These are phyloP conservation scores for Suhomyces atakaporum DNA, from an alignment of 1,139 yeast genomes.

Conservation along the genomic window DNA sequence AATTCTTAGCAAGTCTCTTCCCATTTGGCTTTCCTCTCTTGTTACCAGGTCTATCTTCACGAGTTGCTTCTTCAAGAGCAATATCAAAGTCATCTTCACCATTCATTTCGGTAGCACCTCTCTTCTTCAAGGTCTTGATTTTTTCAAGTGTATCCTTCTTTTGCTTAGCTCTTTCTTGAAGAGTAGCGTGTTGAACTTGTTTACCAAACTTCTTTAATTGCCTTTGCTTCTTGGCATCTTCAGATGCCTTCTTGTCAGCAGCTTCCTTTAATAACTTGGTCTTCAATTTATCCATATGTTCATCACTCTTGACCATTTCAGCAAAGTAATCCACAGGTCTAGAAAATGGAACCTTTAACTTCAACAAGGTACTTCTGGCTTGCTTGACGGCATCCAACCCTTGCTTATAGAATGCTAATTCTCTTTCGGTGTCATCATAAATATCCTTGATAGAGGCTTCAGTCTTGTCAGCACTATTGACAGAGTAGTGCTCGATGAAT, in stretches of 20 bases:
- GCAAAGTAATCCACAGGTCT: conserved; percentile 97
- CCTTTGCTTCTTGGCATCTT: conserved; percentile 93
- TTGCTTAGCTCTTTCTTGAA: conserved; percentile 92
- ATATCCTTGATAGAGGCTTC: conserved; percentile 78
- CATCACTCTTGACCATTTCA: conserved; percentile 97
- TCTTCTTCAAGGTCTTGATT: conserved; percentile 86
- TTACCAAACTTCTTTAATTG: conserved; percentile 95
- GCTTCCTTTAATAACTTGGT: conserved; percentile 81
- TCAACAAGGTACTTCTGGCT: conserved; percentile 66
- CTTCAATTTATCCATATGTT: conserved; percentile 95
- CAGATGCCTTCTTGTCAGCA: conserved; percentile 86
- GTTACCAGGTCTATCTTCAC: conserved; percentile 38
- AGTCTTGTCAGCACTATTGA: conserved; percentile 60
- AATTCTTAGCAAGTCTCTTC: conserved; percentile 66
- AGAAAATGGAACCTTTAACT: conserved; percentile 79
- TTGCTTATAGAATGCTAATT: conserved; percentile 71
- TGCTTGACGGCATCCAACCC: conserved; percentile 80
- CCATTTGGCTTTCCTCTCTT: conserved; percentile 59
- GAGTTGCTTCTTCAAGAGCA: conserved; percentile 89
- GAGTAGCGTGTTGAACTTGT: conserved; percentile 91
- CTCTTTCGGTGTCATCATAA: conserved; percentile 88
- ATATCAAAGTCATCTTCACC: conserved; percentile 63
- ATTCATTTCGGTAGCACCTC: conserved; percentile 71
- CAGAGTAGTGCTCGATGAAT: conserved; percentile 81
- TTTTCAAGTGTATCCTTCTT: conserved; percentile 89